Evolutionary conservation across 768 basidiomycete species (phyloP).

Genomic region (Russula virescens): DNA sequence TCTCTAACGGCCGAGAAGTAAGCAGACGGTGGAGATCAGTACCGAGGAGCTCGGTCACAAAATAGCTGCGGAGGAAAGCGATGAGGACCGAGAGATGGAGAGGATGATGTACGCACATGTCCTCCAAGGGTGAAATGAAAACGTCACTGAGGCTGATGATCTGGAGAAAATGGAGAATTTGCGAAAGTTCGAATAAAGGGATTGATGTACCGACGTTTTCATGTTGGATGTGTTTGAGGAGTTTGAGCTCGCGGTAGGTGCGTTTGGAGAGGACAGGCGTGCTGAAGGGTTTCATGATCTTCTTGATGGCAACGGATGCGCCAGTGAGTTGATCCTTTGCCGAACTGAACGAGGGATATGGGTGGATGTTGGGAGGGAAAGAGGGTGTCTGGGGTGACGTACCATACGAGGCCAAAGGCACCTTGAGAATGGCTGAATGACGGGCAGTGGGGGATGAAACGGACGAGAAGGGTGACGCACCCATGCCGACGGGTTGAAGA

Average conservation of each 20-base stretch:
- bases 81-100: conserved; percentile 8
- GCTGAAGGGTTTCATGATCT: conserved; percentile 99
- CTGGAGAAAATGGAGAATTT: conserved; percentile 36
- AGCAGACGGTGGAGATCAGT: conserved; percentile 97
- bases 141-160: conserved; percentile 99
- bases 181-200: conserved; percentile 1
- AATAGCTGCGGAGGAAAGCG: conserved; percentile 58
- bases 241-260: conserved; percentile 95
- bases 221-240: conserved; percentile 97
- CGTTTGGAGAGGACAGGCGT: conserved; percentile 97
- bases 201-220: conserved; percentile 67
- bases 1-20: conserved; percentile 94
- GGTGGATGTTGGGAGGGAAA: too few relatives aligned
- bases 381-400: not conserved
- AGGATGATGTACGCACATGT: conserved; percentile 56
- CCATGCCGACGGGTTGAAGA: conserved; percentile 99
- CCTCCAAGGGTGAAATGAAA: conserved; percentile 99
- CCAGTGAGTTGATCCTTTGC: conserved; percentile 93
- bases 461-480: conserved; percentile 41
- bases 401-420: conserved; percentile 99
- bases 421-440: conserved; percentile 39
- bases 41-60: conserved; percentile 96
- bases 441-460: not conserved
- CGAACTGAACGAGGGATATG: conserved; percentile 46
- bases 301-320: conserved; percentile 96